Evolutionary conservation across 345 rosid species (phyloP).

Genomic region (Eucalyptus albens): DNA sequence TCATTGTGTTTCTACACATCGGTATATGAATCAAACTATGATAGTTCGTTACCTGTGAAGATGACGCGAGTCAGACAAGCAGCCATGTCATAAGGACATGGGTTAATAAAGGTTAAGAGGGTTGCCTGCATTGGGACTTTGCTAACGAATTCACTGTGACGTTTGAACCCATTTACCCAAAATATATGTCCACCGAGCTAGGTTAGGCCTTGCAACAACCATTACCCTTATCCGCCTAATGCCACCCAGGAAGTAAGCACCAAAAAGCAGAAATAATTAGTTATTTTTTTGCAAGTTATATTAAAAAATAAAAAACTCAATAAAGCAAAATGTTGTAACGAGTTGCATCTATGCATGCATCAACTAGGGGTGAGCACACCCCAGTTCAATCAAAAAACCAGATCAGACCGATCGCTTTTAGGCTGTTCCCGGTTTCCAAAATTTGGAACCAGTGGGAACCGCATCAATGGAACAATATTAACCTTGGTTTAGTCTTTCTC

Average conservation of each 20-base stretch:
- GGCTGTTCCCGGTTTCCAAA: neutral
- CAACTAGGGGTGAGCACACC: neutral
- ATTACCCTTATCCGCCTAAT: neutral
- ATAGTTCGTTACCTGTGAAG: neutral
- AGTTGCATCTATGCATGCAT: neutral
- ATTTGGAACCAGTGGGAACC: neutral
- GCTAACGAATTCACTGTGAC: neutral
- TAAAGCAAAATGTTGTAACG: neutral
- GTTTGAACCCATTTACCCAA: neutral
- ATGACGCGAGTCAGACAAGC: neutral
- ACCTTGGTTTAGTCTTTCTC: neutral
- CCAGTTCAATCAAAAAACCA: neutral
- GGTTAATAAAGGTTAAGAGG: neutral
- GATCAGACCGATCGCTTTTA: rapidly evolving
- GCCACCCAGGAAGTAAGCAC: neutral
- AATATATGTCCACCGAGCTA: neutral
- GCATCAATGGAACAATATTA: neutral
- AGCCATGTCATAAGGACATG: neutral
- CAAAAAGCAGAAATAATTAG: neutral
- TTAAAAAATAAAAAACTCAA: no score
- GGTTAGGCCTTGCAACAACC: neutral
- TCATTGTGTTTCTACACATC: neutral
- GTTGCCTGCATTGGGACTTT: neutral
- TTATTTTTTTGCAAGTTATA: neutral
- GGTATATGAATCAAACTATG: neutral